Percentiles rank a stretch among this genome's conserved stretches.
Conservation (phyloP, 768 basidiomycete genomes). For the Tricholoma terreum region DNA sequence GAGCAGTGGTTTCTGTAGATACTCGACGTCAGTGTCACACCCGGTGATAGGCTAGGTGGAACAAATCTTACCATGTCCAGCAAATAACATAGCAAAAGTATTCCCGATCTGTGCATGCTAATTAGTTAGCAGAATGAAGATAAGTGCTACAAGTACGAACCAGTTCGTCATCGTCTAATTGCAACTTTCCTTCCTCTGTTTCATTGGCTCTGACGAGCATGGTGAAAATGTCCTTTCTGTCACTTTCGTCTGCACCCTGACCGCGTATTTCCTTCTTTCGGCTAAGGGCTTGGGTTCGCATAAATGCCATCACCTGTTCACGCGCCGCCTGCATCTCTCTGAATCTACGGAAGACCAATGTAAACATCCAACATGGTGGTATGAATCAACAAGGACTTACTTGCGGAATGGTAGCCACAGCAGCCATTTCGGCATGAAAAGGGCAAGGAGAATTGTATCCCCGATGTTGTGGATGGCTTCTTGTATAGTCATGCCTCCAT, state of each 20-base stretch:
- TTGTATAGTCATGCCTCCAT: slow-evolving; percentile 38
- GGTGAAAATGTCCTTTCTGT: slow-evolving; percentile 35
- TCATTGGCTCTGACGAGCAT: slow-evolving; percentile 46
- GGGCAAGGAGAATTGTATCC: slow-evolving; percentile 23
- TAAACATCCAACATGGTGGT: not conserved
- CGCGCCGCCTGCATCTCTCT: slow-evolving; percentile 26
- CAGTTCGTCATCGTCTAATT: slow-evolving; percentile 39
- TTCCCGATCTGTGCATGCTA: slow-evolving; percentile 45
- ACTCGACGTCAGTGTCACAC: not conserved
- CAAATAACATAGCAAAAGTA: slow-evolving; percentile 49
- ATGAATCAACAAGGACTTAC: slow-evolving; percentile 18
- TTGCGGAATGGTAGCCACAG: slow-evolving; percentile 31
- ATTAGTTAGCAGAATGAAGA: not conserved
- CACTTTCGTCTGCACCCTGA: slow-evolving; percentile 1
- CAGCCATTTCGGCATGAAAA: slow-evolving; percentile 37
- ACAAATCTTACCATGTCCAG: slow-evolving; percentile 48
- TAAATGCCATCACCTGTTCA: slow-evolving; percentile 32
- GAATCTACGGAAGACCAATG: slow-evolving; percentile 18
- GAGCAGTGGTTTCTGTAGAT: slow-evolving; percentile 41
- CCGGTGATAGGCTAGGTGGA: not conserved
- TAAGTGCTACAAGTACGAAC: slow-evolving; percentile 19
- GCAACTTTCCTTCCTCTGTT: slow-evolving; percentile 36
- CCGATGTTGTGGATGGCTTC: slow-evolving; percentile 34
- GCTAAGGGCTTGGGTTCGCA: slow-evolving; percentile 34
- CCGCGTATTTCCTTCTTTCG: slow-evolving; percentile 29